Evolutionary conservation across 345 rosid genomes (phyloP), one percentile per base, ranked within the genome.

Genomic region (Noccaea bulbosa): DNA sequence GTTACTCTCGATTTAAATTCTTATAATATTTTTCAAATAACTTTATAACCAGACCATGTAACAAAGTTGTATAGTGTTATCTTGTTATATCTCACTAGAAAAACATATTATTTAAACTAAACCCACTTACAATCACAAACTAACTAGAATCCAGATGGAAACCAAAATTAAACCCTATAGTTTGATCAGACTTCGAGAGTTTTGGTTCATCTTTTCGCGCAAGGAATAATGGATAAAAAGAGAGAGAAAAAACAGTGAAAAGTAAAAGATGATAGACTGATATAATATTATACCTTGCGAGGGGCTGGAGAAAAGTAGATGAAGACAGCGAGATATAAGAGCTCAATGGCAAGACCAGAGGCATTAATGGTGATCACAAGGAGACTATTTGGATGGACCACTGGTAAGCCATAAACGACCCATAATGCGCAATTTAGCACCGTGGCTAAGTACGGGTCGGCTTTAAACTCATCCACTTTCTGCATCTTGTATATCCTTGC

Each of bases 381-480:
- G 30, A 72, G 49, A 65, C 83, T 81, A 64, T 81, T 79, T 1
- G 88, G 88, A 6, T 78, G 69, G 60, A 86, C 86, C 27, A 86
- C 27, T 61, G 90, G 90, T 45, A 84, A 62, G 11, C 88, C 90
- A 59, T 86, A 86, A 52, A 82, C 57, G 3, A 79, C 71, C 90
- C 88, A 86, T 2, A 82, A 8, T 73, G 56, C 53, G 22, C 90
- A 86, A 9, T 86, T 86, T 59, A 82, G 65, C 4, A 74, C 74
- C 1, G 90, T 70, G 54, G 88, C 86, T 35, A 86, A 48, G 69
- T 86, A 86, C 0, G 90, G 88, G 6, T 83, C 86, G n/a, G 85
- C 81, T 72, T 77, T 82, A 70, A 80, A 86, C 56, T 77, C 80
- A 61, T 81, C 86, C 66, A 84, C 88, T 11, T 79, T 40, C 68